These are phyloP conservation scores for Leccinum disarticulatum DNA, from an alignment of 768 basidiomycete species.

Conservation along the genomic window DNA sequence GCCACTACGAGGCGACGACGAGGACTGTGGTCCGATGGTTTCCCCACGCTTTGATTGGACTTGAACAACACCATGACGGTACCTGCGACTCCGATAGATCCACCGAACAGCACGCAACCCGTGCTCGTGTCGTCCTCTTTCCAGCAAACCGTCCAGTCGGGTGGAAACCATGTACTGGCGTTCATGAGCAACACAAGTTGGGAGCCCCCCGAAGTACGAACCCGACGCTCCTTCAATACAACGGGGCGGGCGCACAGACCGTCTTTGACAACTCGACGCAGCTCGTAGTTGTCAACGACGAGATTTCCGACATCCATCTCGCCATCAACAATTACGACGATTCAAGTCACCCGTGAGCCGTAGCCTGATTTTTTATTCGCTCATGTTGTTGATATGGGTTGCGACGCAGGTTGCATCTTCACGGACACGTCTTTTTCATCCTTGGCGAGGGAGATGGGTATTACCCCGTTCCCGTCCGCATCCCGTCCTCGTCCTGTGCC, in stretches of 20 bases:
- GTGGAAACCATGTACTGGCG: conserved; percentile 25
- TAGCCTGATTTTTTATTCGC: not conserved
- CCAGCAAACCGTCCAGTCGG: conserved; percentile 27
- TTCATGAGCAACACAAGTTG: conserved; percentile 32
- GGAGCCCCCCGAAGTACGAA: conserved; percentile 22
- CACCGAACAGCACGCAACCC: conserved; percentile 28
- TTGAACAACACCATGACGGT: conserved; percentile 32
- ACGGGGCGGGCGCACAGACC: conserved; percentile 26
- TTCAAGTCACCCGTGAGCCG: conserved; percentile 31
- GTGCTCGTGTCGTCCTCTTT: conserved; percentile 24
- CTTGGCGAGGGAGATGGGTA: conserved; percentile 37
- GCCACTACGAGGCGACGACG: no score
- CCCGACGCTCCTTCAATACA: conserved; percentile 31
- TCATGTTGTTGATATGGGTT: not conserved
- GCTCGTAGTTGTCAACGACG: conserved; percentile 25
- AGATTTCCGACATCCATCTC: conserved; percentile 29
- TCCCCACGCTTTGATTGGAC: conserved; percentile 25
- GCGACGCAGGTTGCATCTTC: conserved; percentile 36
- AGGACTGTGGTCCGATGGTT: conserved; percentile 30
- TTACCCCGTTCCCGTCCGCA: no score
- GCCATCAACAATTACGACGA: conserved; percentile 27
- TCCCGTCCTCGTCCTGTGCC: no score
- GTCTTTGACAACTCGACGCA: conserved; percentile 24
- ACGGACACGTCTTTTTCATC: conserved; percentile 37
- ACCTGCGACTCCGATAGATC: conserved; percentile 24